Conservation (phyloP, 2,329 filamentous ascomycete genomes). For the Kalaharituber pfeilii region DNA sequence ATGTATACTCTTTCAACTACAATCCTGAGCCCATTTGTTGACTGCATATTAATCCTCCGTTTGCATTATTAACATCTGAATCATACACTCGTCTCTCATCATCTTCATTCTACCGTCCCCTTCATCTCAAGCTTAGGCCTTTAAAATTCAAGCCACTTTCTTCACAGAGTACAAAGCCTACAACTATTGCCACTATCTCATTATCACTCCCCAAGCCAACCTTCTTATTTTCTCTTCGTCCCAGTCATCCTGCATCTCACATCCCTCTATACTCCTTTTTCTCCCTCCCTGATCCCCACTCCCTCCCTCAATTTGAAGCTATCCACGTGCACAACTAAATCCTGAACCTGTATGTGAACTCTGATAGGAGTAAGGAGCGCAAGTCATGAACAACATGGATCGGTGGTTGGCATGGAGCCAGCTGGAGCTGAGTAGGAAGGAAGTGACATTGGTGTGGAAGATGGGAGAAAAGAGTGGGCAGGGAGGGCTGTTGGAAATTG, state of each 20-base stretch:
- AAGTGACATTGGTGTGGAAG: slow-evolving; percentile 12
- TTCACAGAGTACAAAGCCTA: no score
- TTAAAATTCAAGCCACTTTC: no score
- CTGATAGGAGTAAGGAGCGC: slow-evolving; percentile 36
- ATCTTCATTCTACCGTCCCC: slow-evolving; percentile 39
- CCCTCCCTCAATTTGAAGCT: slow-evolving; percentile 43
- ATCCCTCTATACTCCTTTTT: not conserved
- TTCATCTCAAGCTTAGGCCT: slow-evolving; percentile 22
- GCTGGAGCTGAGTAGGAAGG: slow-evolving; percentile 14
- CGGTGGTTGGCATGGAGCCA: slow-evolving; percentile 56
- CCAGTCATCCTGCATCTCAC: slow-evolving; percentile 32
- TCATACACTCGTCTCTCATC: slow-evolving; percentile 41
- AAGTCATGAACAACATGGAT: slow-evolving; percentile 48
- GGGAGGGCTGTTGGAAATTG: not conserved
- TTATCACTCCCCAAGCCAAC: no score
- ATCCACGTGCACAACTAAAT: slow-evolving; percentile 48
- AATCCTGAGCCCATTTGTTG: no score
- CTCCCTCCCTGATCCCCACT: slow-evolving; percentile 25
- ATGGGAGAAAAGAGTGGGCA: slow-evolving; percentile 10
- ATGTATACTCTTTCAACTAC: no score
- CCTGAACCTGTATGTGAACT: slow-evolving; percentile 33
- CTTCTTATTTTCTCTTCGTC: no score
- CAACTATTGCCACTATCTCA: no score
- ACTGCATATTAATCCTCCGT: slow-evolving; percentile 42
- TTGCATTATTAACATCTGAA: slow-evolving; percentile 61